Conservation (phyloP, 75 land plant species). For the Cryptomeria japonica region DNA sequence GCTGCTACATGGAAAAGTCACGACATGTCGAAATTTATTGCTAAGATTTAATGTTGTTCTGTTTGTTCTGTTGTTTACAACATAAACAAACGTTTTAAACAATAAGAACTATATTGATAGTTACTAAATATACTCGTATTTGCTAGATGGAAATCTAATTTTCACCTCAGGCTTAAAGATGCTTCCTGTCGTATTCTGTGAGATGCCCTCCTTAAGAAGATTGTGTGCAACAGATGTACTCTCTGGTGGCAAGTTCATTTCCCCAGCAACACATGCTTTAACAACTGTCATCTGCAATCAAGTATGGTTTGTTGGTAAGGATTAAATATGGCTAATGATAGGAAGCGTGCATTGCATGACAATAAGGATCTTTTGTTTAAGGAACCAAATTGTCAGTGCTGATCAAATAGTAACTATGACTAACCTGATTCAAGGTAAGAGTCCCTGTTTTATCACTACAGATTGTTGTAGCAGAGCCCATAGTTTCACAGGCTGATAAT, state of each 20-base stretch:
- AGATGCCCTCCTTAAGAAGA: slow-evolving; percentile 39
- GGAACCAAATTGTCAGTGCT: neutral
- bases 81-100: neutral
- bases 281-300: slow-evolving; percentile 5
- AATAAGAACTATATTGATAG: neutral
- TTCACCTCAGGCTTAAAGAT: slow-evolving; percentile 32
- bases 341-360: neutral
- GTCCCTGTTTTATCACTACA: slow-evolving; percentile 81
- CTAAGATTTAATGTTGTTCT: neutral
- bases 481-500: slow-evolving; percentile 76
- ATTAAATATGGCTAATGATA: neutral
- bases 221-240: neutral
- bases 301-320: neutral
- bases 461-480: slow-evolving; percentile 76
- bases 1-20: too few relatives aligned
- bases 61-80: neutral
- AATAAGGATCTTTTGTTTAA: neutral
- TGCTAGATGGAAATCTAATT: neutral
- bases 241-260: slow-evolving; percentile 10
- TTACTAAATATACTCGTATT: neutral
- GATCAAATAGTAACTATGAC: slow-evolving; percentile 1
- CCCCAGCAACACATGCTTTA: slow-evolving; percentile 36
- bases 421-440: slow-evolving; percentile 63
- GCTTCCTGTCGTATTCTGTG: slow-evolving; percentile 51
- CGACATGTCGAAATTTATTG: neutral